phyloP scores from a whole-genome alignment of 73 alveolate species.

The Strombidium stylifer region DNA sequence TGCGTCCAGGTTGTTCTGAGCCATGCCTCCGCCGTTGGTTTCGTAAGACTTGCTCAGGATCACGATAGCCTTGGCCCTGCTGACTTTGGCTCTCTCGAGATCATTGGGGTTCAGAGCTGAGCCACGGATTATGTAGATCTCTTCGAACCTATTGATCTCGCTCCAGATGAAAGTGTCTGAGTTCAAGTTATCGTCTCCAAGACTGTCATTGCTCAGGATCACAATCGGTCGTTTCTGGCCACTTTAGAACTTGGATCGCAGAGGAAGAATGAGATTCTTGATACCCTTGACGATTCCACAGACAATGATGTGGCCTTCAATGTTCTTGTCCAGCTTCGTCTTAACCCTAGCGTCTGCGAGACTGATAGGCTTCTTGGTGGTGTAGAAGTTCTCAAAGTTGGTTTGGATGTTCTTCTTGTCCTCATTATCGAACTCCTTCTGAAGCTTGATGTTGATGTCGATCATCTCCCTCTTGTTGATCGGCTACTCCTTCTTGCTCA shows the following conservation, averaged over 20 bases:
- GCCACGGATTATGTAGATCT: conserved; percentile 89
- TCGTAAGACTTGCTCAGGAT: conserved; percentile 83
- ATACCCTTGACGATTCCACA: conserved; percentile 92
- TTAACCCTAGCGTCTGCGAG: conserved; percentile 41
- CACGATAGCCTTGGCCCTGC: conserved; percentile 90
- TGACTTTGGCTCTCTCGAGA: conserved; percentile 88
- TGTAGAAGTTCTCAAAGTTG: conserved; percentile 46
- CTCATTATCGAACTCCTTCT: conserved; percentile 25
- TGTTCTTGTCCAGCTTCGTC: conserved; percentile 56
- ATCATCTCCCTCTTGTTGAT: conserved; percentile 19
- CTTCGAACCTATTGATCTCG: conserved; percentile 90
- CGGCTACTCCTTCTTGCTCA: conserved; percentile 35
- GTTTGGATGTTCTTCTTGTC: neutral
- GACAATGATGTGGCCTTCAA: conserved; percentile 91
- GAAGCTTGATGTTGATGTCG: conserved; percentile 3
- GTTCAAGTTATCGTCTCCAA: conserved; percentile 74
- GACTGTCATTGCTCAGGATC: conserved; percentile 82
- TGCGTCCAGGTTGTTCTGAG: conserved; percentile 84
- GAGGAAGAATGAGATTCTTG: conserved; percentile 87
- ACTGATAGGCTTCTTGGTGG: conserved; percentile 58
- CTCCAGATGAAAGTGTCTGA: conserved; percentile 75
- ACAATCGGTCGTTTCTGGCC: conserved; percentile 81
- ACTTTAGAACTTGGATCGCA: conserved; percentile 84
- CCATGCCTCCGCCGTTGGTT: conserved; percentile 44
- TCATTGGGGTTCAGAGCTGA: conserved; percentile 89